Percentiles rank a stretch among this genome's conserved stretches.
These are phyloP conservation scores for Schoenoplectus tabernaemontani DNA, from an alignment of 202 grass and related monocot species.

Conservation along the genomic window DNA sequence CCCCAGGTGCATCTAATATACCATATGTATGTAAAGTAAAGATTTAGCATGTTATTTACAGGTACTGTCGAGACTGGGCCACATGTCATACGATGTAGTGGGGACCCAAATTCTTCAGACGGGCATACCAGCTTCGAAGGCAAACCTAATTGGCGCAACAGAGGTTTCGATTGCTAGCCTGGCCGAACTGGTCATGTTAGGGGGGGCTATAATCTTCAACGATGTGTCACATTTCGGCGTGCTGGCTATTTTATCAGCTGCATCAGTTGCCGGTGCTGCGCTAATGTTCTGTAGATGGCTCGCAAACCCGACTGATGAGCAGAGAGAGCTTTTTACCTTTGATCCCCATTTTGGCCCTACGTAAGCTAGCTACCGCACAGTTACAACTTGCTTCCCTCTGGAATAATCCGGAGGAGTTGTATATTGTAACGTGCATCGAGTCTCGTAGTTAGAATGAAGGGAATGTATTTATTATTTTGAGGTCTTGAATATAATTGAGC, in stretches of 20 bases:
- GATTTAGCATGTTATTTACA: background rate
- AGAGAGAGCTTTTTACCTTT: constrained; percentile 70
- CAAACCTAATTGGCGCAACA: constrained; percentile 87
- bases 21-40: background rate
- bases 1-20: background rate
- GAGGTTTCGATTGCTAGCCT: constrained; percentile 95
- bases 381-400: background rate
- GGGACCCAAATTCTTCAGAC: constrained; percentile 96
- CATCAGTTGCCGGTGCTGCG: constrained; percentile 59
- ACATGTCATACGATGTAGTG: constrained; percentile 95
- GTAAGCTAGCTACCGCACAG: background rate
- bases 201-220: constrained; percentile 80
- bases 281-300: constrained; percentile 86
- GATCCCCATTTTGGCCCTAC: constrained; percentile 47
- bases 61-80: constrained; percentile 66
- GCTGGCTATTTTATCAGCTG: constrained; percentile 68
- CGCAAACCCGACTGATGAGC: constrained; percentile 78
- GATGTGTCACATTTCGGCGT: constrained; percentile 86
- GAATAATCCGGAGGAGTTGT: background rate
- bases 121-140: constrained; percentile 70
- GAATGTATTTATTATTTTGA: background rate
- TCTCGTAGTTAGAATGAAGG: background rate
- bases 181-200: constrained; percentile 86
- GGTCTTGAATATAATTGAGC: constrained; percentile 1
- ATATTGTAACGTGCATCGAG: background rate